These are phyloP conservation scores for Umbelopsis sp. DNA, from an alignment of 371 early-diverging fungal genomes.

Conservation along the genomic window DNA sequence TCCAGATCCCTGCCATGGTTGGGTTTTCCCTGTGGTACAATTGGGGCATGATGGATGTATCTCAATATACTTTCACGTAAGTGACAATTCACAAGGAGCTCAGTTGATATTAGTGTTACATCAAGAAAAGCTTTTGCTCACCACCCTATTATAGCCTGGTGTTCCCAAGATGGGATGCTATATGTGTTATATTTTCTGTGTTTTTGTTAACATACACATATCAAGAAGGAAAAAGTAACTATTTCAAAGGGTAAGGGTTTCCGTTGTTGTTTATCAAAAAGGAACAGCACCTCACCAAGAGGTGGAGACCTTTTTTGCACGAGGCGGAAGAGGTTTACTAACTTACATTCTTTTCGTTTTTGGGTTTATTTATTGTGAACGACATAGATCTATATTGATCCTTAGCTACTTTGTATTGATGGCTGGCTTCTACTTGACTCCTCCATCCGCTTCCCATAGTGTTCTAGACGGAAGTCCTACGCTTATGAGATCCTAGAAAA, in stretches of 20 bases:
- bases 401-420: constrained; percentile 84
- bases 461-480: constrained; percentile 3
- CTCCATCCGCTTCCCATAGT: constrained; percentile 32
- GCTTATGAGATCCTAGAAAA: constrained; percentile 6
- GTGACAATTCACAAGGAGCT: background rate
- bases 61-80: constrained; percentile 51
- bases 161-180: constrained; percentile 93
- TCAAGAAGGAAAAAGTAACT: constrained; percentile 93
- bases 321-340: too few relatives aligned
- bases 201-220: constrained; percentile 88
- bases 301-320: too few relatives aligned
- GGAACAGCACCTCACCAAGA: background rate
- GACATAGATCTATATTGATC: constrained; percentile 69
- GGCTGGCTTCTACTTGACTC: constrained; percentile 79
- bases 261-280: too few relatives aligned
- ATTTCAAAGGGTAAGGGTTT: constrained; percentile 80
- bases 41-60: constrained; percentile 44
- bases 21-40: constrained; percentile 79
- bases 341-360: background rate
- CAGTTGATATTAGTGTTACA: background rate
- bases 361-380: background rate
- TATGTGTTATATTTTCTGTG: constrained; percentile 85
- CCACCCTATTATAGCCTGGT: constrained; percentile 67
- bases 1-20: constrained; percentile 94
- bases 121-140: constrained; percentile 20